These are phyloP conservation scores for Neofusicoccum umdonicola DNA, from an alignment of 2,329 filamentous ascomycete genomes.

Conservation along the genomic window DNA sequence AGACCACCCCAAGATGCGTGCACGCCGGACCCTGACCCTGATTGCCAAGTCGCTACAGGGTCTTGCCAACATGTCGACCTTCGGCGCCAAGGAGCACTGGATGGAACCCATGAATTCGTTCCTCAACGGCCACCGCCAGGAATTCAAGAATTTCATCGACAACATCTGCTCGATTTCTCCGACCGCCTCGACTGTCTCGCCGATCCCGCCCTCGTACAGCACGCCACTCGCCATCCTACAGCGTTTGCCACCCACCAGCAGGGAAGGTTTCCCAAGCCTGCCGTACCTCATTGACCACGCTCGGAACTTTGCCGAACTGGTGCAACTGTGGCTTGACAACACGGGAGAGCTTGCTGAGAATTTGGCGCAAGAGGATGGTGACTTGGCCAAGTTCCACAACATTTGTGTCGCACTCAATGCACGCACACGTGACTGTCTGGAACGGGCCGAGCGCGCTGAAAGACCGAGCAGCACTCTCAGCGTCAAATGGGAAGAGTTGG, in stretches of 20 bases:
- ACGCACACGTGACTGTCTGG: conserved; percentile 51
- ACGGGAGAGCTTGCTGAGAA: conserved; percentile 36
- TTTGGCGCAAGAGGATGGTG: conserved; percentile 41
- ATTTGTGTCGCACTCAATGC: conserved; percentile 48
- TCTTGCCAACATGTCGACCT: conserved; percentile 83
- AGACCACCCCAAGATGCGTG: conserved; percentile 78
- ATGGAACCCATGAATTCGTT: conserved; percentile 99
- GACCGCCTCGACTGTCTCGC: conserved; percentile 56
- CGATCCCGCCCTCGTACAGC: conserved; percentile 80
- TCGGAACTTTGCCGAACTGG: conserved; percentile 77
- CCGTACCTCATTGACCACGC: conserved; percentile 91
- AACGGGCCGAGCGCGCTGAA: conserved; percentile 52
- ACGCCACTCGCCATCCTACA: conserved; percentile 88
- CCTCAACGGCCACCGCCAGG: conserved; percentile 68
- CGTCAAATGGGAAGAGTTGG: conserved; percentile 53
- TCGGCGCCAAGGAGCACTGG: conserved; percentile 95
- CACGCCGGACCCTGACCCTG: conserved; percentile 84
- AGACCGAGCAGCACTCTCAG: conserved; percentile 48
- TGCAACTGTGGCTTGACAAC: conserved; percentile 74
- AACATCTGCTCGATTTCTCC: conserved; percentile 78
- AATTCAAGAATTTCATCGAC: conserved; percentile 86
- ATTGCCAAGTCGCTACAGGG: conserved; percentile 92
- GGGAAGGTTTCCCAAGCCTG: conserved; percentile 89
- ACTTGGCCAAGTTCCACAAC: conserved; percentile 50
- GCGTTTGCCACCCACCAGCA: conserved; percentile 73